Base-by-base conservation (phyloP, 129 eudicot species). In the Pulicaria dysenterica region DNA sequence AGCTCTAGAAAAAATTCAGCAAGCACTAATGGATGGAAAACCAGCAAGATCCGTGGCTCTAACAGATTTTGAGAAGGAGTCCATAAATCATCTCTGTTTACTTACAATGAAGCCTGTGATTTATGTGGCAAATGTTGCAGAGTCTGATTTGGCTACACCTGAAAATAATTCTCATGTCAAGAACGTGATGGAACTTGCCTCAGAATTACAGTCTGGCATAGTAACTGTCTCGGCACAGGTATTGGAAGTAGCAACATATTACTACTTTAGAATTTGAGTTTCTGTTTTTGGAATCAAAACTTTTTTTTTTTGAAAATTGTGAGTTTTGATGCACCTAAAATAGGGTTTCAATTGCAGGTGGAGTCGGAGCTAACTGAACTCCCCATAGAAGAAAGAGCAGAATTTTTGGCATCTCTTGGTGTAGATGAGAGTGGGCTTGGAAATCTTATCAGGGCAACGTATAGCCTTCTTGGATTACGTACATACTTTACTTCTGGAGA, bases 221-320 rank as follows among this genome's bases (percentile, higher is more conserved):
- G 90, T 94, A 71, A 90, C 99, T 42, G 77, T 94, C 83, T 94
- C 99, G 8, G 99, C 99, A 63, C 99, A 94, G 99, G 99, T 90
- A 79, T 50, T 38, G 9, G 13, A 61, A 64, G 57, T 75, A 3
- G 58, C 55, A 24, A 60, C 38, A 38, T 42, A 6, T 56, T 4
- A 61, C 24, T 10, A 53, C 42, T 46, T 50, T 59, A 36, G 19
- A 63, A 60, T 66, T 53, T 16, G 19, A 73, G 47, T 41, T 66
- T 42, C 71, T 43, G 42, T 15, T 17, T 12, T 31, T 9, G 6
- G 37, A 12, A 48, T 53, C 48, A 47, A 40, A 41, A 31, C 12
- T 13, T 5, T 67, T n/a, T 7, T 47, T 54, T 48, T 3, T 3
- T 47, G 31, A 14, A 67, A 67, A 13, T 67, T 67, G 70, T 0